Evolutionary conservation across 2,329 filamentous ascomycete species (phyloP), one percentile per base, ranked within the genome.

Genomic region (Coniochaeta prunicola): DNA sequence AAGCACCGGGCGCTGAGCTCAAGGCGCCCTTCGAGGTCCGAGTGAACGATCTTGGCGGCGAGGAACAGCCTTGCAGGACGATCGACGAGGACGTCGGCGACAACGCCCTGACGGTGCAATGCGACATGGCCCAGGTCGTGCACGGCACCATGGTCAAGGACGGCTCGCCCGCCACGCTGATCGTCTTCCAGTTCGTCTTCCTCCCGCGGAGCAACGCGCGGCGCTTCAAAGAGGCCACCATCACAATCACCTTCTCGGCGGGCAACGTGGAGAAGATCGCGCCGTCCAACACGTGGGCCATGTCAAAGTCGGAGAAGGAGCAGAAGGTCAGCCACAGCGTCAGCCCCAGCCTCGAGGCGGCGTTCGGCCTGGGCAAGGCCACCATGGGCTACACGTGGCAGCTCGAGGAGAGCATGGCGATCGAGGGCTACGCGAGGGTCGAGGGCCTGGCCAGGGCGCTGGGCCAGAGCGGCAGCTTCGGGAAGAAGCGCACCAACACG

Each of bases 151-250:
- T 57, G 19, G 19, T 26, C 31, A 24, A 42, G 24, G 55, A 34
- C 55, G 55, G 55, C 19, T 57, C 55, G 34, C 55, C 55, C 17
- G 55, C 55, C 8, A 57, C 55, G 33, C 36, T 57, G 33, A 24
- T 57, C 21, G 55, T 57, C 9, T 57, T 57, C 34, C 55, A 57
- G 26, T 57, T 57, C n/a, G 34, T 24, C 34, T 57, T 57, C 26
- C 13, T 57, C 17, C 55, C 55, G 13, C 55, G 36, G 4, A 36
- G 21, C 21, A 40, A 45, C 17, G 8, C 19, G 24, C 19, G 9
- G 17, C 55, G 55, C 33, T 57, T 57, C 34, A 42, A 57, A 19
- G 12, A 40, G 5, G 55, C 55, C 26, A 36, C 33, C 15, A 57
- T 57, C 17, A 42, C 21, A n/a, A 28, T 57, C n/a, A 40, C 12